Conservation (phyloP, 129 eudicot species). For the Flaveria robusta region DNA sequence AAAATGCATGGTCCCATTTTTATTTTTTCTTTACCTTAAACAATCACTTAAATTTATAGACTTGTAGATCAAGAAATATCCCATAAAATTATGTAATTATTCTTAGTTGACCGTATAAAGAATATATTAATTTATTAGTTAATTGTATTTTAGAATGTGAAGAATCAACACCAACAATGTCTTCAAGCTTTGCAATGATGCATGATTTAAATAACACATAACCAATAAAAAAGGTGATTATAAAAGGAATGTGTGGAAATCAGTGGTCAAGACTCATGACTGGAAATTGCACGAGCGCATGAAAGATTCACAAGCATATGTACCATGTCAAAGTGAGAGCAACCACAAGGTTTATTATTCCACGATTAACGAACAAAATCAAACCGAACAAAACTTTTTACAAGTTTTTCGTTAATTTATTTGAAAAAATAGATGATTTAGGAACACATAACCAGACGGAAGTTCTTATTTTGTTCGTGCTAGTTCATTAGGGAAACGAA, state of each 20-base stretch:
- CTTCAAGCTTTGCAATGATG: background rate
- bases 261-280: background rate
- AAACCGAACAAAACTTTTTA: too few species aligned
- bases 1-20: background rate
- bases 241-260: background rate
- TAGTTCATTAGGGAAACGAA: too few species aligned
- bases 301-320: background rate
- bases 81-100: slow-evolving; percentile 22
- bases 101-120: background rate
- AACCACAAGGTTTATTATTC: background rate
- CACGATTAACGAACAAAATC: too few species aligned
- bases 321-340: background rate
- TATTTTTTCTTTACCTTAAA: slow-evolving; percentile 1
- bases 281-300: background rate
- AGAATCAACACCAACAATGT: background rate
- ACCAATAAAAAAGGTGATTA: background rate
- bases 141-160: background rate
- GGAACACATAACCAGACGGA: too few species aligned
- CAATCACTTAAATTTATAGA: slow-evolving; percentile 23
- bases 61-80: slow-evolving; percentile 17
- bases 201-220: background rate
- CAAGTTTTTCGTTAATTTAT: too few species aligned
- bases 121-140: background rate
- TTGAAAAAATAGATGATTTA: too few species aligned
- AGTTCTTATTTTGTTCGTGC: too few species aligned